phyloP scores from a whole-genome alignment of 148 eudicot genomes.

The Amaranthus hypochondriacus region DNA sequence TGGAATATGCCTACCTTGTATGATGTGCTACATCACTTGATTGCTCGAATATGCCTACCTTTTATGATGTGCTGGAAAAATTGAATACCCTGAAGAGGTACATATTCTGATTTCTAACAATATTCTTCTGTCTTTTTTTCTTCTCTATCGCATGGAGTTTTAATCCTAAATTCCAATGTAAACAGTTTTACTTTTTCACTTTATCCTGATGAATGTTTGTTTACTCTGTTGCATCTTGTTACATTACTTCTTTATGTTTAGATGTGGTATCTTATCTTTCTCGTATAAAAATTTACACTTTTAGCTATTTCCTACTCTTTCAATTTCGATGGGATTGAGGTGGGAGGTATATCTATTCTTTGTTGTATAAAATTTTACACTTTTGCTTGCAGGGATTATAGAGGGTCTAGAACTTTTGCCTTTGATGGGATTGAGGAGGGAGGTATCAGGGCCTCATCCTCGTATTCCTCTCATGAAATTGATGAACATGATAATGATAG shows the following conservation, averaged over 20 bases:
- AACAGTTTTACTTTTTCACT: background rate
- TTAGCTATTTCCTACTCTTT: background rate
- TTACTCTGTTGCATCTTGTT: background rate
- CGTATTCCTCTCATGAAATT: conserved; percentile 79
- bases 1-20: background rate
- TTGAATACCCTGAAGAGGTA: background rate
- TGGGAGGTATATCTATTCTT: no score
- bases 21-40: background rate
- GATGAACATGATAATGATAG: conserved; percentile 85
- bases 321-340: background rate
- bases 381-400: conserved; percentile 47
- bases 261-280: no score
- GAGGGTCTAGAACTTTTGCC: conserved; percentile 53
- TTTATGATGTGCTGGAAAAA: background rate
- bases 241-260: no score
- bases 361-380: no score
- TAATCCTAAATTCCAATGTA: background rate
- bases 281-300: background rate
- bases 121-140: background rate
- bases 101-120: background rate
- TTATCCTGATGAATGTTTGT: background rate
- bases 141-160: background rate
- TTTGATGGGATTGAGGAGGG: conserved; percentile 97
- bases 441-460: conserved; percentile 81
- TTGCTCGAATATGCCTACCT: background rate